phyloP scores from a whole-genome alignment of 2,329 filamentous ascomycete genomes.

The Leptographium galeiforme region DNA sequence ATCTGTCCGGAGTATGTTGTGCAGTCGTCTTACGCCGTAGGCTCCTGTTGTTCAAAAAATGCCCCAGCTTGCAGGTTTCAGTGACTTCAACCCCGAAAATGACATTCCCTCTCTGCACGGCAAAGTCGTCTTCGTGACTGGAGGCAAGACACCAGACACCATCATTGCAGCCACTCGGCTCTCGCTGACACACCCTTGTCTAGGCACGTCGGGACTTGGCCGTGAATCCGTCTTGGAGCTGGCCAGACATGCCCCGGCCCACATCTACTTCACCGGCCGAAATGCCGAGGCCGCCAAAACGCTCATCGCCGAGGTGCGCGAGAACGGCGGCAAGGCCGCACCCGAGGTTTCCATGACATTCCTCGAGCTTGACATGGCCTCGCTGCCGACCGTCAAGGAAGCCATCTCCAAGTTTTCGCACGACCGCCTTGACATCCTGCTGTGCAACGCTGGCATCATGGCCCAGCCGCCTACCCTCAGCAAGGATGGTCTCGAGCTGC shows the following conservation, averaged over 20 bases:
- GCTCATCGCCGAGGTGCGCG: conserved; percentile 17
- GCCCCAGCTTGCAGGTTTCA: background rate
- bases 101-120: conserved; percentile 25
- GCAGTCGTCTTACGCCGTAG: background rate
- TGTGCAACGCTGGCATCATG: conserved; percentile 32
- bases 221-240: conserved; percentile 28
- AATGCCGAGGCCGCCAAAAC: conserved; percentile 22
- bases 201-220: conserved; percentile 31
- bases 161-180: background rate
- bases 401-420: conserved; percentile 19
- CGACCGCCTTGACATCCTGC: conserved; percentile 28
- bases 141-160: conserved; percentile 19
- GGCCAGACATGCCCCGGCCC: conserved; percentile 22
- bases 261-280: conserved; percentile 20
- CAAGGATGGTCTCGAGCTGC: conserved; percentile 29
- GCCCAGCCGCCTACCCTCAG: conserved; percentile 20
- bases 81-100: conserved; percentile 17
- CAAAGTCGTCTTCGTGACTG: conserved; percentile 33
- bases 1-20: background rate
- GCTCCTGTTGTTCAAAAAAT: background rate
- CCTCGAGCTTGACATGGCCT: conserved; percentile 26
- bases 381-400: conserved; percentile 22
- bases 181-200: background rate
- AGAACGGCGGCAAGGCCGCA: conserved; percentile 6
- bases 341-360: conserved; percentile 15